Conservation (phyloP, 2,329 filamentous ascomycete species). For the Botryotinia globosa region DNA sequence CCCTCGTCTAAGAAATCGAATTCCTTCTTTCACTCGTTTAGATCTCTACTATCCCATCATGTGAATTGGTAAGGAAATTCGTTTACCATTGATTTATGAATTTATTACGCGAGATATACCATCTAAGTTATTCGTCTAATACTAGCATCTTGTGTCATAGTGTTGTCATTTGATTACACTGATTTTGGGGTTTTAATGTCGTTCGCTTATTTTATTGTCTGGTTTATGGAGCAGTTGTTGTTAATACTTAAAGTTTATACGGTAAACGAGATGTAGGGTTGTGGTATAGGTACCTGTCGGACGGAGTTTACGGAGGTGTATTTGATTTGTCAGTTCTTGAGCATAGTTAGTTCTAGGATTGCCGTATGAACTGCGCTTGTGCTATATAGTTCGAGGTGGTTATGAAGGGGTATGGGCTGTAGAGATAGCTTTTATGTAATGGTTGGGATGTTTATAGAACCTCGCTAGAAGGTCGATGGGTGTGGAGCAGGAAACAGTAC, state of each 20-base stretch:
- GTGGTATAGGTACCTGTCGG: too few species aligned
- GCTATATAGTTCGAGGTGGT: not conserved
- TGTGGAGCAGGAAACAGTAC: not conserved
- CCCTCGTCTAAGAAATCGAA: not conserved
- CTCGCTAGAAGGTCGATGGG: not conserved
- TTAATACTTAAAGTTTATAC: too few species aligned
- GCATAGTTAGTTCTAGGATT: not conserved
- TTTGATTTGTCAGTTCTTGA: too few species aligned
- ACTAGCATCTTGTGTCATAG: not conserved
- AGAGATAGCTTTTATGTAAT: not conserved
- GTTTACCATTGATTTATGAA: not conserved
- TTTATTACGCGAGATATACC: not conserved
- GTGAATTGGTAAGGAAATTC: not conserved
- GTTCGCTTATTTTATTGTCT: not conserved
- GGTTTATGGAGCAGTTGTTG: not conserved
- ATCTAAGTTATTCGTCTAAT: not conserved
- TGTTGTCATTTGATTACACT: not conserved
- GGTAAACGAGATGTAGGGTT: too few species aligned
- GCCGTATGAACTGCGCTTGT: not conserved
- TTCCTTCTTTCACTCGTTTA: rapidly evolving
- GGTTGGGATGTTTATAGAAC: rapidly evolving
- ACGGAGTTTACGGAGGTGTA: too few species aligned
- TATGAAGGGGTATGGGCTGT: rapidly evolving
- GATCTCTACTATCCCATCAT: not conserved
- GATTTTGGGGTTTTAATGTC: not conserved